Evolutionary conservation across 2,329 filamentous ascomycete species (phyloP).

Genomic region (Ceratocystis harringtonii): DNA sequence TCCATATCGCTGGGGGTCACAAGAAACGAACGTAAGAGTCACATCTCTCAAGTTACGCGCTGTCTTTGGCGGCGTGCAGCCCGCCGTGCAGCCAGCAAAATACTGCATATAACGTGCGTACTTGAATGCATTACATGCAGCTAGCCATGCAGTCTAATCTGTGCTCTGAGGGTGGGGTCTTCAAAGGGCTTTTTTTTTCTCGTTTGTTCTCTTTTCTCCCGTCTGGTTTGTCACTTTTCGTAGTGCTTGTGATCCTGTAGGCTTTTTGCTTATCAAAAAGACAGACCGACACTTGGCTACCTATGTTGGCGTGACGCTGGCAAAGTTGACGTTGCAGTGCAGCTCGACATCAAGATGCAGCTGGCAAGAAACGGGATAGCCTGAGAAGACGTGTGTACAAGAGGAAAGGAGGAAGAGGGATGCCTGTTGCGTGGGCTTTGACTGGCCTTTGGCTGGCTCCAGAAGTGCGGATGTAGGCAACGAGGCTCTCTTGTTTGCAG

Average conservation of each 20-base stretch:
- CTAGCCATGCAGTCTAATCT: background rate
- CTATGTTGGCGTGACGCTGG: background rate
- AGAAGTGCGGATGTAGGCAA: too few relatives aligned
- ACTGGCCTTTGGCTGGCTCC: too few relatives aligned
- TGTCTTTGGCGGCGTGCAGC: constrained; percentile 1
- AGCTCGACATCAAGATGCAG: background rate
- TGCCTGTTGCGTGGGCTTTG: too few relatives aligned
- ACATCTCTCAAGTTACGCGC: background rate
- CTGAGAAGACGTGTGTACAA: background rate
- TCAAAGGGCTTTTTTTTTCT: background rate
- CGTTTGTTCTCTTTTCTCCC: background rate
- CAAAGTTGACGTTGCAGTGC: background rate
- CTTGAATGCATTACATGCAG: background rate
- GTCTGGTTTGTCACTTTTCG: background rate
- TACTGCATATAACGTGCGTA: background rate
- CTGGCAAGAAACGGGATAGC: background rate
- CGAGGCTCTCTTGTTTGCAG: too few relatives aligned
- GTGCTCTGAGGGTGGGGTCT: background rate
- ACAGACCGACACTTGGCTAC: background rate
- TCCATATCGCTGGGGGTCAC: background rate
- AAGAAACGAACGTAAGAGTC: background rate
- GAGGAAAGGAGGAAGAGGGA: background rate
- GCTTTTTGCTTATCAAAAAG: background rate
- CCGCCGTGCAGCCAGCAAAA: constrained; percentile 1
- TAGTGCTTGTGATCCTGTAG: background rate